Conservation (phyloP, 352 stramenopile species). For the Phytopythium mirpurense region DNA sequence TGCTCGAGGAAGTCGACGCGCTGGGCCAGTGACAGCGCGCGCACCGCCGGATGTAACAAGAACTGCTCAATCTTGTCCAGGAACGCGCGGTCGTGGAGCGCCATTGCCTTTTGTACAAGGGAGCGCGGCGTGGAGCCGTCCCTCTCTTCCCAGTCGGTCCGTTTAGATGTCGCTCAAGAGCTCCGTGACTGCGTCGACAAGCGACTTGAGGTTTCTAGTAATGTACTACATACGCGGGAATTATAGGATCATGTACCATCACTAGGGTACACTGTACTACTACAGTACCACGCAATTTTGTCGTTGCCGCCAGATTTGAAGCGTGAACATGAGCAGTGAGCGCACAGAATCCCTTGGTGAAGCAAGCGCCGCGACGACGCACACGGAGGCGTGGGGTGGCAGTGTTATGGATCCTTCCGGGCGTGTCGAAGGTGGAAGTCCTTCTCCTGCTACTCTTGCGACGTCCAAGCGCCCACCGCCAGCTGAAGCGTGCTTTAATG, state of each 20-base stretch:
- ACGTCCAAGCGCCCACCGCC: no score
- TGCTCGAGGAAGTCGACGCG: slow-evolving; percentile 72
- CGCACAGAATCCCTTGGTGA: no score
- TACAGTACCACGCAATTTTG: no score
- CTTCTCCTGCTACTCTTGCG: no score
- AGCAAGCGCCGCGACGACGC: no score
- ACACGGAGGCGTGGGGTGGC: no score
- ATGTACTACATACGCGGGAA: no score
- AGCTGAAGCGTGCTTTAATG: no score
- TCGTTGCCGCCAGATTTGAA: background rate
- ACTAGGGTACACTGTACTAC: background rate
- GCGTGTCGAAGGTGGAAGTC: no score
- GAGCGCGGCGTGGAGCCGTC: background rate
- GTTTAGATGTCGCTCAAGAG: no score
- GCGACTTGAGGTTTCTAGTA: background rate
- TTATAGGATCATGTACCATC: background rate
- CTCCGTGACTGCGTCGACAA: slow-evolving; percentile 1
- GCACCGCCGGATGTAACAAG: slow-evolving; percentile 58
- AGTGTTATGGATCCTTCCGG: no score
- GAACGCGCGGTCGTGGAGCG: slow-evolving; percentile 21
- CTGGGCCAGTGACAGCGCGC: slow-evolving; percentile 56
- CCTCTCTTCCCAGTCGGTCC: background rate
- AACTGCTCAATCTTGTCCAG: slow-evolving; percentile 65
- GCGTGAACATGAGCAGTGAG: background rate
- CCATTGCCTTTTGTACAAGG: slow-evolving; percentile 11